Conservation (phyloP, 2,329 filamentous ascomycete genomes). For the Trichophaea hybrida region DNA sequence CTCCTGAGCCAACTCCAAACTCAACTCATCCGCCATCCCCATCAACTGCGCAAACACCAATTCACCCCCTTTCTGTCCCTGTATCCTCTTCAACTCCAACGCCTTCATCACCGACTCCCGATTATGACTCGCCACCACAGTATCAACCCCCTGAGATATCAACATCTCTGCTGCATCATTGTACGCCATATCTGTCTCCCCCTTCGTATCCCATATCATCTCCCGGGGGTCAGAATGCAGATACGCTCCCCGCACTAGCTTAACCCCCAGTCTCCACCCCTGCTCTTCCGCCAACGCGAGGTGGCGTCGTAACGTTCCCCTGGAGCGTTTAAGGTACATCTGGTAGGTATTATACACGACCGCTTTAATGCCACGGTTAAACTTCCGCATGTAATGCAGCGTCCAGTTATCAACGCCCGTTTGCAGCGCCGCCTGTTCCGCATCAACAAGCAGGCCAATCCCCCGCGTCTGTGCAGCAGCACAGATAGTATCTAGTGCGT, state of each 20-base stretch:
- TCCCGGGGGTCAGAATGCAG: conserved; percentile 54
- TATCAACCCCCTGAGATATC: conserved; percentile 40
- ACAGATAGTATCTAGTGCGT: conserved; percentile 62
- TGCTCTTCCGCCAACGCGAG: conserved; percentile 43
- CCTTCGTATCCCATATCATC: conserved; percentile 57
- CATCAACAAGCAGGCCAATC: conserved; percentile 67
- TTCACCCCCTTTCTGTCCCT: conserved; percentile 22
- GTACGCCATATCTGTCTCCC: conserved; percentile 56
- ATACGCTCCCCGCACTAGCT: conserved; percentile 63
- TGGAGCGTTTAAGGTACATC: conserved; percentile 55
- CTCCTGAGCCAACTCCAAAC: conserved; percentile 39
- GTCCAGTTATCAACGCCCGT: conserved; percentile 70
- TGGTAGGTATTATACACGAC: conserved; percentile 72
- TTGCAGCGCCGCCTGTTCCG: conserved; percentile 69
- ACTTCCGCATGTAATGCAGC: conserved; percentile 58
- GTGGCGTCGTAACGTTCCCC: conserved; percentile 44
- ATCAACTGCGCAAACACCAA: conserved; percentile 61
- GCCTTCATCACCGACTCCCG: conserved; percentile 49
- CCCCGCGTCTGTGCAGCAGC: conserved; percentile 52
- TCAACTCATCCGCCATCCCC: conserved; percentile 93
- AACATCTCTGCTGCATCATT: conserved; percentile 55
- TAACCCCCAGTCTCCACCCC: conserved; percentile 56
- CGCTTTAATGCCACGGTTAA: conserved; percentile 51
- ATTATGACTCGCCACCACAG: conserved; percentile 78
- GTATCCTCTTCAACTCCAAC: conserved; percentile 34